Evolutionary conservation across 306 rosid genomes (phyloP).

Genomic region (Vigna trinervia): DNA sequence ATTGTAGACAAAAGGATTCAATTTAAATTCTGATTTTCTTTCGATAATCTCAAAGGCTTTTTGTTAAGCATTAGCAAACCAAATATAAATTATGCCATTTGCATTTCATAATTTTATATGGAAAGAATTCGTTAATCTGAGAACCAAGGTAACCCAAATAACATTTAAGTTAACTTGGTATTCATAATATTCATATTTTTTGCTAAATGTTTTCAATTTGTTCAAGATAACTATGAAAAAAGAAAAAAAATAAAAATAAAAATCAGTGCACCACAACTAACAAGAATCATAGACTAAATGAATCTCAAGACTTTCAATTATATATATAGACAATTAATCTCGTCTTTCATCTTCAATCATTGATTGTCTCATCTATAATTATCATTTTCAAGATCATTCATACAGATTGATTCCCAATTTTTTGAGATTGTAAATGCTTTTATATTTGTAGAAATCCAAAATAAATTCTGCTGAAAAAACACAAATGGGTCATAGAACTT

Average conservation of each 20-base stretch:
- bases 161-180: neutral
- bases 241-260: neutral
- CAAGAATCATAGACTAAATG: neutral
- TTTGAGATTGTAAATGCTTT: no score
- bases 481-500: no score
- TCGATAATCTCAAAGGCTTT: neutral
- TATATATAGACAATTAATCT: no score
- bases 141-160: neutral
- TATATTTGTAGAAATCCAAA: no score
- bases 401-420: no score
- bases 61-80: neutral
- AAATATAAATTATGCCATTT: neutral
- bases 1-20: neutral
- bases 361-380: no score
- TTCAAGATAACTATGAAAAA: neutral
- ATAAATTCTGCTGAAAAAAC: no score
- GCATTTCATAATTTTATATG: neutral
- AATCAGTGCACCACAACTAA: neutral
- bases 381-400: no score
- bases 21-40: neutral
- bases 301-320: constrained; percentile 1
- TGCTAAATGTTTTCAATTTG: no score
- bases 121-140: neutral
- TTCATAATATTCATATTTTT: neutral
- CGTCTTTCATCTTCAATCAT: no score